Percentiles rank a stretch among this genome's conserved stretches.
Conservation (phyloP, 768 basidiomycete genomes). For the Lactarius sanguifluus region DNA sequence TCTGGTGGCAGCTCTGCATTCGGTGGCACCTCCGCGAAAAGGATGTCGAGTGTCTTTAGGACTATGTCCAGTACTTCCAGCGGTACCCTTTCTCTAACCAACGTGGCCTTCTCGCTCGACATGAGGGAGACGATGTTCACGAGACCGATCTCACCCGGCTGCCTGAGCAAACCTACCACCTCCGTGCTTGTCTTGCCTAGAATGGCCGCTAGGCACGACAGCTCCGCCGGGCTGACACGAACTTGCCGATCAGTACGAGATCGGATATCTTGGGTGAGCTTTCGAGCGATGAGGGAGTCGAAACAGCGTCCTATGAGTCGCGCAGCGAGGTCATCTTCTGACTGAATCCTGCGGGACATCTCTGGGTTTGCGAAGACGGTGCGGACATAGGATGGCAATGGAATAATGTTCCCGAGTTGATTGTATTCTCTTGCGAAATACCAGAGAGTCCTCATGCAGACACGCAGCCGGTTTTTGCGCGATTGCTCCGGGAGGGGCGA, state of each 20-base stretch:
- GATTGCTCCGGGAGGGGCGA: conserved; percentile 4
- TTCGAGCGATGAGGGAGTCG: neutral
- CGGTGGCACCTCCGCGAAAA: neutral
- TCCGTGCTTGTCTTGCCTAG: too few relatives aligned
- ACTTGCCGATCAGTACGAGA: neutral
- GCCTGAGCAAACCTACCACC: too few relatives aligned
- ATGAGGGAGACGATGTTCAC: too few relatives aligned
- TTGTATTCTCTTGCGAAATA: conserved; percentile 6
- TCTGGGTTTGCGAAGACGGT: neutral
- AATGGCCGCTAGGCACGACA: too few relatives aligned
- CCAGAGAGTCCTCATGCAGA: conserved; percentile 14
- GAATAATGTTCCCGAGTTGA: too few relatives aligned
- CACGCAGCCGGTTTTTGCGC: neutral
- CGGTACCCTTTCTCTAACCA: too few relatives aligned
- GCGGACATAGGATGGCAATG: neutral
- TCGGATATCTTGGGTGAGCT: neutral
- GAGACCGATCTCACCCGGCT: too few relatives aligned
- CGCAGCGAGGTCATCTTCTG: neutral
- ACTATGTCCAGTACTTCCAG: too few relatives aligned
- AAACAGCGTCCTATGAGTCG: conserved; percentile 4
- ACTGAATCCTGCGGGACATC: neutral
- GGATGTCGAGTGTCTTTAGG: too few relatives aligned
- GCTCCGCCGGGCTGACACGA: too few relatives aligned
- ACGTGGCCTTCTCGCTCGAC: too few relatives aligned
- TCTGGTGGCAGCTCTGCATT: neutral